These are phyloP conservation scores for Tagetes erecta DNA, from an alignment of 129 eudicot species.

Conservation along the genomic window DNA sequence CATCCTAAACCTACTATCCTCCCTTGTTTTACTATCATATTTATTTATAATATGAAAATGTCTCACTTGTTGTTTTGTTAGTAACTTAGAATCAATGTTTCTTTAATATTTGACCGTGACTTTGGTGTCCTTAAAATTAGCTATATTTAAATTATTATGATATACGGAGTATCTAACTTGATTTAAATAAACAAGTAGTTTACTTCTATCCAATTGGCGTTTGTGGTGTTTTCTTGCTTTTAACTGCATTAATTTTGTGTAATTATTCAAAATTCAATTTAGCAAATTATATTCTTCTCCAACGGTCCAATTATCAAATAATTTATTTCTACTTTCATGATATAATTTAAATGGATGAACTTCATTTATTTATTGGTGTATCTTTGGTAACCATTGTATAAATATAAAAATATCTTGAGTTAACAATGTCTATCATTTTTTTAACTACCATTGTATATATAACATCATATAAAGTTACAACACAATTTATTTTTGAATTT, in stretches of 20 bases:
- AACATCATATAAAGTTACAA: too few species aligned
- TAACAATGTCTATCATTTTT: not conserved
- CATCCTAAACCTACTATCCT: too few species aligned
- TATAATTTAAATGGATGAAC: too few species aligned
- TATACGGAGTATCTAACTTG: constrained; percentile 10
- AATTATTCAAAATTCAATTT: constrained; percentile 18
- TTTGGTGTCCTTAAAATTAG: constrained; percentile 1
- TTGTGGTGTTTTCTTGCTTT: constrained; percentile 33
- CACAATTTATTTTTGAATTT: too few species aligned
- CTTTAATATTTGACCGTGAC: constrained; percentile 29
- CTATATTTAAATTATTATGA: not conserved
- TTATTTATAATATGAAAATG: too few species aligned
- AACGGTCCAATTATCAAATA: constrained; percentile 21
- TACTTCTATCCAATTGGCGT: constrained; percentile 34
- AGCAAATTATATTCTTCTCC: constrained; percentile 18
- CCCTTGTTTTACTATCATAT: too few species aligned
- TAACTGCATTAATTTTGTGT: constrained; percentile 24
- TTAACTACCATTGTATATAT: too few species aligned
- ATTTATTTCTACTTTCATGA: not conserved
- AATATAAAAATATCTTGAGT: not conserved
- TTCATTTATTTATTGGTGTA: not conserved
- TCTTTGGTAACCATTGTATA: not conserved
- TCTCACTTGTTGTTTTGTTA: too few species aligned
- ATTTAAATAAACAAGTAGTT: constrained; percentile 32
- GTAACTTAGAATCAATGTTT: too few species aligned